phyloP scores from a whole-genome alignment of 352 stramenopile genomes.

The Phytophthora idaei region DNA sequence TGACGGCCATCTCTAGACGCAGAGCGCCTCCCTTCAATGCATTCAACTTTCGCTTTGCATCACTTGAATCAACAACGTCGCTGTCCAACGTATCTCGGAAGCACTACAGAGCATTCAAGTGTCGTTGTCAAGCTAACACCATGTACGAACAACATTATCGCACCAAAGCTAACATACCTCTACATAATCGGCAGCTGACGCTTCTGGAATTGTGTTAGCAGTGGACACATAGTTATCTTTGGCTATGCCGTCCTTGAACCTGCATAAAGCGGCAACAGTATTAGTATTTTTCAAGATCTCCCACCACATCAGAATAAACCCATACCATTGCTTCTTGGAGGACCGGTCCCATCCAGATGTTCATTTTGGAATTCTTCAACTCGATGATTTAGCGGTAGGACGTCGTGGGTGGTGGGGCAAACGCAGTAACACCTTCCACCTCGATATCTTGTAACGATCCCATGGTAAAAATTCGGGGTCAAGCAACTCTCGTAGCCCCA shows the following conservation, averaged over 20 bases:
- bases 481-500: too few species aligned
- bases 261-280: background rate
- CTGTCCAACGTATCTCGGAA: background rate
- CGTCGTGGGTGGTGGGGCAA: background rate
- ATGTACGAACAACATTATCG: too few species aligned
- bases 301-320: background rate
- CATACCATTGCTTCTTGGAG: constrained; percentile 29
- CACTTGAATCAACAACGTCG: background rate
- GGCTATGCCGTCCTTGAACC: constrained; percentile 11
- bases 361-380: constrained; percentile 21
- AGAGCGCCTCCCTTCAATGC: background rate
- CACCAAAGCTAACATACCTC: background rate
- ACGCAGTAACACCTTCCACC: constrained; percentile 15
- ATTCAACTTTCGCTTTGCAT: background rate
- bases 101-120: background rate
- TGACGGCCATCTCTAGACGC: background rate
- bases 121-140: background rate
- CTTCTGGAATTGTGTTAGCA: constrained; percentile 17
- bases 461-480: background rate
- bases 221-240: constrained; percentile 11
- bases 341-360: constrained; percentile 21
- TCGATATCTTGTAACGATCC: constrained; percentile 12
- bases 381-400: constrained; percentile 18
- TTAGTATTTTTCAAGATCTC: background rate
- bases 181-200: constrained; percentile 7